A percentile compares a stretch with the other conserved stretches of the same genome.
Evolutionary conservation across 2,329 filamentous ascomycete species (phyloP).

Genomic region (Talaromyces albobiverticillius): DNA sequence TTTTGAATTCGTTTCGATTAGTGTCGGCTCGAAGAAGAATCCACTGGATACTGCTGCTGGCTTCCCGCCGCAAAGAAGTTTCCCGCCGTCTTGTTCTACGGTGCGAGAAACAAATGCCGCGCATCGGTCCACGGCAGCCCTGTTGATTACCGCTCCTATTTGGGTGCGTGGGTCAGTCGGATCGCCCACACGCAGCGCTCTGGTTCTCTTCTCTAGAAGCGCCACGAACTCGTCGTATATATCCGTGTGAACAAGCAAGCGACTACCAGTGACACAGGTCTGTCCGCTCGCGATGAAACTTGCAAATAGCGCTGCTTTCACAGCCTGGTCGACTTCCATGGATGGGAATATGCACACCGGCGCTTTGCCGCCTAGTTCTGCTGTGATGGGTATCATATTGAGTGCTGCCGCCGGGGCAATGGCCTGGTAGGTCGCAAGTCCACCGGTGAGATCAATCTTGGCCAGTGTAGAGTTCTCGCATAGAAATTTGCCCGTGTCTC

Average conservation of each 20-base stretch:
- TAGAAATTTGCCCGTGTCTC: conserved; percentile 52
- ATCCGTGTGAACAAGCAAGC: conserved; percentile 50
- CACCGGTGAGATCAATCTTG: conserved; percentile 25
- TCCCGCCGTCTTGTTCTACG: conserved; percentile 33
- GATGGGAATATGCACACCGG: conserved; percentile 25
- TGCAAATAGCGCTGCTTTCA: conserved; percentile 33
- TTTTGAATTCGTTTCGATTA: conserved; percentile 35
- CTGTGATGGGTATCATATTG: conserved; percentile 23
- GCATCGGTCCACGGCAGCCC: conserved; percentile 40
- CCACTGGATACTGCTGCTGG: conserved; percentile 53
- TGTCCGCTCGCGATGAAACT: conserved; percentile 55
- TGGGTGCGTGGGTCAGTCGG: conserved; percentile 56
- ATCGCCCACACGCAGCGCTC: conserved; percentile 54
- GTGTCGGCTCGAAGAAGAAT: conserved; percentile 50
- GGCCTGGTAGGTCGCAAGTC: conserved; percentile 21
- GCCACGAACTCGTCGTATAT: conserved; percentile 42
- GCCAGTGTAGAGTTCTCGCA: conserved; percentile 30
- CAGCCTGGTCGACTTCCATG: conserved; percentile 20
- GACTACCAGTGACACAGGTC: conserved; percentile 56
- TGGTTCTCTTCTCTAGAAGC: conserved; percentile 47
- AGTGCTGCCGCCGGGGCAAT: conserved; percentile 19
- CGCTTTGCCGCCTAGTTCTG: conserved; percentile 26
- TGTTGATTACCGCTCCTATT: conserved; percentile 64
- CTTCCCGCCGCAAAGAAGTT: conserved; percentile 47
- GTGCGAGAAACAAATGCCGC: conserved; percentile 35